Conservation (phyloP, 2,329 filamentous ascomycete genomes). For the Pestalotiopsis sp. region DNA sequence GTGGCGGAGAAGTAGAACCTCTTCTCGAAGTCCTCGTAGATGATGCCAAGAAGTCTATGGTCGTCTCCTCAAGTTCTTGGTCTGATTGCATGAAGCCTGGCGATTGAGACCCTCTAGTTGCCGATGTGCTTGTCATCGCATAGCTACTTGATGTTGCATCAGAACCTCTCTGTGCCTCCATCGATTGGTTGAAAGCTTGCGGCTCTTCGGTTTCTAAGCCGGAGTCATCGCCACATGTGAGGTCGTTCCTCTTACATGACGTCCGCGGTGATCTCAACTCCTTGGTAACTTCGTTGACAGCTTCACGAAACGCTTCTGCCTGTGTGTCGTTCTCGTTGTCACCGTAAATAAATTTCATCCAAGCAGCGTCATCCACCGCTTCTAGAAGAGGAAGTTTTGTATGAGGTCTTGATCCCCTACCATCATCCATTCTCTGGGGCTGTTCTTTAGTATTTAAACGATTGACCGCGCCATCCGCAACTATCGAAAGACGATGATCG, state of each 20-base stretch:
- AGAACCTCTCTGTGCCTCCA: neutral
- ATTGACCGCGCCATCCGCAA: neutral
- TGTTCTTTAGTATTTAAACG: neutral
- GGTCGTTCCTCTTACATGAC: constrained; percentile 10
- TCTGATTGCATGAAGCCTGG: neutral
- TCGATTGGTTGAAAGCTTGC: neutral
- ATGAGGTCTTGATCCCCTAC: neutral
- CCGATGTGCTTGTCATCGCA: constrained; percentile 12
- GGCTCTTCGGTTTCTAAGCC: neutral
- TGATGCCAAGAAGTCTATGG: neutral
- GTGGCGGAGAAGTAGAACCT: neutral
- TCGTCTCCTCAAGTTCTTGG: neutral
- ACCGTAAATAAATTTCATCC: constrained; percentile 32
- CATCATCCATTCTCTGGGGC: neutral
- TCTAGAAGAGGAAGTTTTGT: neutral
- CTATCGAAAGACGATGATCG: neutral
- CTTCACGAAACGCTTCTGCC: constrained; percentile 25
- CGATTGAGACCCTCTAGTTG: neutral
- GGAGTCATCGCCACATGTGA: neutral
- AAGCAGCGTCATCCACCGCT: constrained; percentile 25
- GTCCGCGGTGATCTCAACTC: constrained; percentile 26
- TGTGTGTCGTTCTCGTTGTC: constrained; percentile 25
- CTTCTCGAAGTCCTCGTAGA: neutral
- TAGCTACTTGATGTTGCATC: constrained; percentile 12
- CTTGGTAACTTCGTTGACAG: constrained; percentile 25